Percentiles rank a stretch among this genome's conserved stretches.
Conservation (phyloP, 148 eudicot genomes). For the Cornus florida region DNA sequence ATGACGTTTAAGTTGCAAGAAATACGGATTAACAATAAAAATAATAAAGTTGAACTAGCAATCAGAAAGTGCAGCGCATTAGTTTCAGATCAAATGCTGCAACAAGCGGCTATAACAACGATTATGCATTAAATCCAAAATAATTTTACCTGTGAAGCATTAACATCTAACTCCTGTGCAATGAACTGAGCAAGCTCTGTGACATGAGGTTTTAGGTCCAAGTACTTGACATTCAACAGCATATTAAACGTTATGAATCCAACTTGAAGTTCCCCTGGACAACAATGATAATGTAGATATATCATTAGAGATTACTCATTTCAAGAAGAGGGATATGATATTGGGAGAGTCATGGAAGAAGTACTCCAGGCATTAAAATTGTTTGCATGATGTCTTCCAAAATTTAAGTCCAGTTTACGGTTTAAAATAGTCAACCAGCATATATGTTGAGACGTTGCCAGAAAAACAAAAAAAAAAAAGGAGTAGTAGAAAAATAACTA, state of each 20-base stretch:
- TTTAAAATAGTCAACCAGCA: background rate
- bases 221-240: conserved; percentile 50
- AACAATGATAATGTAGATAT: background rate
- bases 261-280: conserved; percentile 56
- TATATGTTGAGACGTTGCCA: background rate
- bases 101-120: background rate
- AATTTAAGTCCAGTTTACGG: background rate
- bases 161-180: conserved; percentile 64
- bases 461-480: no score
- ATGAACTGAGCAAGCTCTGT: conserved; percentile 57
- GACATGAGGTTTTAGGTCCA: conserved; percentile 63
- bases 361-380: background rate
- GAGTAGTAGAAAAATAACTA: no score
- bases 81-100: background rate
- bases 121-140: background rate
- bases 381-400: background rate
- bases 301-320: background rate
- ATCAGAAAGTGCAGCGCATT: background rate
- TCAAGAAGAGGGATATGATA: background rate
- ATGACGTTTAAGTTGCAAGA: background rate
- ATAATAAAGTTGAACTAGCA: background rate
- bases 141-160: conserved; percentile 64
- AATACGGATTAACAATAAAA: background rate
- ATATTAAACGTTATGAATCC: conserved; percentile 66
- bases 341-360: background rate